These are phyloP conservation scores for Lecanoromycetidae sp. DNA, from an alignment of 2,329 filamentous ascomycete genomes.

Conservation along the genomic window DNA sequence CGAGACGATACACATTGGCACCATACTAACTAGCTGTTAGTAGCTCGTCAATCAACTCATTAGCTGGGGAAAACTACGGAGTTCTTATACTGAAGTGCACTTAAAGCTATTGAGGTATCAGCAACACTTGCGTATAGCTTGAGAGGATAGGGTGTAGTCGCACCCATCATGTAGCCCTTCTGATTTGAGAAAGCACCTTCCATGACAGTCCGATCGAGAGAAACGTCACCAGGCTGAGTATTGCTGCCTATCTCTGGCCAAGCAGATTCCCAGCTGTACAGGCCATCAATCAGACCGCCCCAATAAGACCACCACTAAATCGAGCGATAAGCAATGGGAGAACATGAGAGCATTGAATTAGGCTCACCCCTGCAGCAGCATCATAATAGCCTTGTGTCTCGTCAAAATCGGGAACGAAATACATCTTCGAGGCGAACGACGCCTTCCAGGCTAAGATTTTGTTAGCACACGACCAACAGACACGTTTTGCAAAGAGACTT, in stretches of 20 bases:
- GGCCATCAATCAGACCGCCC: conserved; percentile 25
- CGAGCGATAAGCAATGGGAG: background rate
- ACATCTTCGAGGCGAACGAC: conserved; percentile 22
- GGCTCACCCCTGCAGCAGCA: conserved; percentile 14
- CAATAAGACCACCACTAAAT: conserved; percentile 22
- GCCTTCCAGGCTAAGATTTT: conserved; percentile 22
- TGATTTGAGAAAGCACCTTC: conserved; percentile 20
- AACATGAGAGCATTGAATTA: background rate
- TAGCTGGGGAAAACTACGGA: conserved; percentile 4
- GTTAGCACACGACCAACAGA: background rate
- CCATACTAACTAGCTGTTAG: conserved; percentile 16
- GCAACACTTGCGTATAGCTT: background rate
- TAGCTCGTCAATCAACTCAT: background rate
- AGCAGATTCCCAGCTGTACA: conserved; percentile 30
- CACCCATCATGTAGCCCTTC: conserved; percentile 29
- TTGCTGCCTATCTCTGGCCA: conserved; percentile 24
- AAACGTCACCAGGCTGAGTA: conserved; percentile 16
- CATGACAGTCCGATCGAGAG: conserved; percentile 20
- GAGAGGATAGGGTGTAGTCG: background rate
- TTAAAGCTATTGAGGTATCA: conserved; percentile 4
- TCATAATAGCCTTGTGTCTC: conserved; percentile 25
- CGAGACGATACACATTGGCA: conserved; percentile 25
- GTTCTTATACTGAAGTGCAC: conserved; percentile 19
- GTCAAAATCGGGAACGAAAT: conserved; percentile 26
- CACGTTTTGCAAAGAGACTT: background rate